phyloP scores from a whole-genome alignment of 768 basidiomycete species.

The Mrakia blollopis region DNA sequence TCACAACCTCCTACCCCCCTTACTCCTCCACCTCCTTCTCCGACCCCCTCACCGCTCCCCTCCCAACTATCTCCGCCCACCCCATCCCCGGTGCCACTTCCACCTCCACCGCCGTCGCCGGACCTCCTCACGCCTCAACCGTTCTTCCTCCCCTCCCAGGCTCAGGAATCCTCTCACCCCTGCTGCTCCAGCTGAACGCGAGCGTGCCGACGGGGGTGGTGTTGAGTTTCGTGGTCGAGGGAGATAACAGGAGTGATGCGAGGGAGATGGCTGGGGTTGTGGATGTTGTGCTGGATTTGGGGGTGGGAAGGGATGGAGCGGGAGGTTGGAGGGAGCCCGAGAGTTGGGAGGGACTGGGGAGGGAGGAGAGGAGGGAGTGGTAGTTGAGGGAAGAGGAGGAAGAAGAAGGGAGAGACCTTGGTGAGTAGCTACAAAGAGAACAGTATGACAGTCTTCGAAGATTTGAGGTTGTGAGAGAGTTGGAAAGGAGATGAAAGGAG shows the following conservation, averaged over 20 bases:
- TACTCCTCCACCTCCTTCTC: slow-evolving; percentile 19
- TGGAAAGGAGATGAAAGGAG: no score
- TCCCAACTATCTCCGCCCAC: neutral
- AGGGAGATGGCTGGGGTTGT: slow-evolving; percentile 21
- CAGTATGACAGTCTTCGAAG: no score
- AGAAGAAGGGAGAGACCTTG: no score
- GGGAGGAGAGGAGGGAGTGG: slow-evolving; percentile 14
- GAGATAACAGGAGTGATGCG: slow-evolving; percentile 31
- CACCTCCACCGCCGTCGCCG: neutral
- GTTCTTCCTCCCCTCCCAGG: slow-evolving; percentile 28
- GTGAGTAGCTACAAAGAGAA: no score
- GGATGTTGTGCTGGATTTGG: slow-evolving; percentile 28
- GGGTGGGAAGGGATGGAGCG: slow-evolving; percentile 18
- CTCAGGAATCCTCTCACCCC: slow-evolving; percentile 18
- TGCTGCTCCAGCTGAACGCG: slow-evolving; percentile 19
- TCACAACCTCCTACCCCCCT: slow-evolving; percentile 9
- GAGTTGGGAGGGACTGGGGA: slow-evolving; percentile 23
- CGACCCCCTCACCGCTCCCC: neutral
- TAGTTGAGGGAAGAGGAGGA: neutral
- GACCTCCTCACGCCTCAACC: neutral
- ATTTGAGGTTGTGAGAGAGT: no score
- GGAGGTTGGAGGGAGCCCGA: slow-evolving; percentile 29
- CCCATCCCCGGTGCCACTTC: neutral
- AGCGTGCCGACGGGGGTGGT: slow-evolving; percentile 16
- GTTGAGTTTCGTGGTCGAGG: slow-evolving; percentile 23